A percentile compares a stretch with the other conserved stretches of the same genome.
These are phyloP conservation scores for Syncephalastrum sp. DNA, from an alignment of 371 early-diverging fungal genomes.

Conservation along the genomic window DNA sequence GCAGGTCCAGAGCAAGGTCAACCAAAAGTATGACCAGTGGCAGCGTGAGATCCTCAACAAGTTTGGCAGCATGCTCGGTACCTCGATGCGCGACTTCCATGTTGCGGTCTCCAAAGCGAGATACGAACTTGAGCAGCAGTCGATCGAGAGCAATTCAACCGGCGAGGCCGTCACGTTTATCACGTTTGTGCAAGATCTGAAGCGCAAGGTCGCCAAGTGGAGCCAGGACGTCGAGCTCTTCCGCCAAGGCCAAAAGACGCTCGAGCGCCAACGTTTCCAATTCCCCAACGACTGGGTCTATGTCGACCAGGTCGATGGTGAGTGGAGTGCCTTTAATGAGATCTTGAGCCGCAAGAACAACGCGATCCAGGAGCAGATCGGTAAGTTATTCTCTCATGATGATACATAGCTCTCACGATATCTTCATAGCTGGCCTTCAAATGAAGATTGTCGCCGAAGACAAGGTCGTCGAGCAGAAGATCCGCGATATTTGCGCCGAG, in stretches of 20 bases:
- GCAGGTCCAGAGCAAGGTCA: slow-evolving; percentile 97
- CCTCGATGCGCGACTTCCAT: slow-evolving; percentile 86
- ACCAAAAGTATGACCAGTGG: slow-evolving; percentile 97
- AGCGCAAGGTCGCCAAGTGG: slow-evolving; percentile 87
- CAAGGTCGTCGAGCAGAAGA: slow-evolving; percentile 81
- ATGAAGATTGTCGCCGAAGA: slow-evolving; percentile 92
- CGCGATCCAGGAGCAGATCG: slow-evolving; percentile 91
- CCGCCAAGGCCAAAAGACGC: slow-evolving; percentile 87
- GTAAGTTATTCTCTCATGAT: slow-evolving; percentile 26
- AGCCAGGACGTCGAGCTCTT: slow-evolving; percentile 81
- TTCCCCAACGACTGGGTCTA: slow-evolving; percentile 96
- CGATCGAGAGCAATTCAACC: slow-evolving; percentile 83
- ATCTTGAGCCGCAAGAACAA: slow-evolving; percentile 89
- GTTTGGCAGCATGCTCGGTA: slow-evolving; percentile 84
- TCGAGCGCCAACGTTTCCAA: slow-evolving; percentile 93
- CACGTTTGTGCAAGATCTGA: slow-evolving; percentile 95
- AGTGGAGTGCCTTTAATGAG: slow-evolving; percentile 96
- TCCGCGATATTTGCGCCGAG: slow-evolving; percentile 81
- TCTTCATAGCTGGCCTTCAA: slow-evolving; percentile 71
- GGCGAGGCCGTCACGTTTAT: slow-evolving; percentile 93
- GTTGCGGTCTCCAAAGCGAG: slow-evolving; percentile 77
- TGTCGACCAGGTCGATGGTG: slow-evolving; percentile 94
- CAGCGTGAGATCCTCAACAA: slow-evolving; percentile 93
- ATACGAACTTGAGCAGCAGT: slow-evolving; percentile 85
- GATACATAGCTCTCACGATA: not conserved